Evolutionary conservation across 768 basidiomycete species (phyloP), one percentile per base, ranked within the genome.

Genomic region (Termitomyces sp.): DNA sequence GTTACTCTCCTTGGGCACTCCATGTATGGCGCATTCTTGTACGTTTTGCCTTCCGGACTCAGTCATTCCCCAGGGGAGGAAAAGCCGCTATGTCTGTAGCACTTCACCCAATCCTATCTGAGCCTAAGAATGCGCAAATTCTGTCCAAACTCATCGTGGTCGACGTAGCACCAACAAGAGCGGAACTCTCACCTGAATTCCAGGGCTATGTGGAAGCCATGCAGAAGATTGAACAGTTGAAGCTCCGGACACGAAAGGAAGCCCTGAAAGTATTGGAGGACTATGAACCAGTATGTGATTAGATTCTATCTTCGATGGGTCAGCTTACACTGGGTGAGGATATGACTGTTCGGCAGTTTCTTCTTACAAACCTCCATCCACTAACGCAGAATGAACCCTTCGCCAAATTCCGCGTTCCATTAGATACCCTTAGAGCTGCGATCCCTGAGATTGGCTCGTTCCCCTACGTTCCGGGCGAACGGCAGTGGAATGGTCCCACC

Each of bases 1-100:
- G 76, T 93, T 26, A 83, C 87, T 5, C 79, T 95, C 5, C 74
- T 95, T 13, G 93, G 92, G 0, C 93, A 94, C 67, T 93, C 91
- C 13, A 93, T 94, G 93, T 92, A 63, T 55, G 86, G 72, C 3
- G 24, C 36, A 3, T 22, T 29, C 7, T 47, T 20, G 32, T 20
- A 31, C 42, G 37, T 46, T 29, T 7, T 7, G 5, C 65, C 34
- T 56, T 52, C 16, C 12, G 47, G 3, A 27, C 41, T 56, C 22
- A 49, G 1, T 22, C 14, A 8, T 26, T 5, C 31, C 14, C 31
- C 59, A 91, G 89, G 90, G 92, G 92, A 36, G 92, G 91, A 13
- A 93, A 91, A 68, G 85, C 81, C 2, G 87, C 86, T 0, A 88
- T 88, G 86, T 65, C 83, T 2, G 70, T 86, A 14, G 87, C 87